phyloP scores from a whole-genome alignment of 2,329 filamentous ascomycete species.

The Aspergillus tubingensis region DNA sequence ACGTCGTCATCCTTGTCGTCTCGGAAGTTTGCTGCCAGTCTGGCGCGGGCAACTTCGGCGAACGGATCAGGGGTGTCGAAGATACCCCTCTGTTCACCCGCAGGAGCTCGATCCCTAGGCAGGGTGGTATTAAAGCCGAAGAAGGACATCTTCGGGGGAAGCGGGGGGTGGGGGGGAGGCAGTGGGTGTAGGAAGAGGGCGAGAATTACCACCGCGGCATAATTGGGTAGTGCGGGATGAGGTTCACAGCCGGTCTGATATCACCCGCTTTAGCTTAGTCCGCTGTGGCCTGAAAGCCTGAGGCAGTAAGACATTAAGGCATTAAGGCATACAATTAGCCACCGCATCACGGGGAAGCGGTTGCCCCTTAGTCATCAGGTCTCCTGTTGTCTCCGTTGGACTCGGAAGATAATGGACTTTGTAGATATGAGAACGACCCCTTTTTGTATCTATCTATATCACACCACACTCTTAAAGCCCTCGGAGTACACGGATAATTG shows the following conservation, averaged over 20 bases:
- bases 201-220: slow-evolving; percentile 23
- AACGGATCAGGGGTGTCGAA: slow-evolving; percentile 92
- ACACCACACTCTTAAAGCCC: no score
- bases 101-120: slow-evolving; percentile 66
- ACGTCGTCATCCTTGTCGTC: slow-evolving; percentile 65
- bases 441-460: no score
- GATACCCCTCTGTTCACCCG: slow-evolving; percentile 65
- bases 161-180: slow-evolving; percentile 16
- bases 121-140: slow-evolving; percentile 80
- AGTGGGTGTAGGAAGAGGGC: slow-evolving; percentile 17
- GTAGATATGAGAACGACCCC: no score
- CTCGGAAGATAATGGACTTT: no score
- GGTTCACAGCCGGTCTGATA: slow-evolving; percentile 25
- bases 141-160: slow-evolving; percentile 71
- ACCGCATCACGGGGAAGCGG: no score
- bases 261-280: slow-evolving; percentile 19
- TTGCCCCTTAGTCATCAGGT: no score
- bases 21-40: slow-evolving; percentile 42
- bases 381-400: no score
- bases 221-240: slow-evolving; percentile 30
- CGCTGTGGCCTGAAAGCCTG: slow-evolving; percentile 9
- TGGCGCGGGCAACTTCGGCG: slow-evolving; percentile 69
- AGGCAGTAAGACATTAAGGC: slow-evolving; percentile 18
- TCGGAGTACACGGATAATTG: no score
- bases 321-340: not conserved